Evolutionary conservation across 139 green algal genomes (phyloP).

Genomic region (Chlamydomonas urium): DNA sequence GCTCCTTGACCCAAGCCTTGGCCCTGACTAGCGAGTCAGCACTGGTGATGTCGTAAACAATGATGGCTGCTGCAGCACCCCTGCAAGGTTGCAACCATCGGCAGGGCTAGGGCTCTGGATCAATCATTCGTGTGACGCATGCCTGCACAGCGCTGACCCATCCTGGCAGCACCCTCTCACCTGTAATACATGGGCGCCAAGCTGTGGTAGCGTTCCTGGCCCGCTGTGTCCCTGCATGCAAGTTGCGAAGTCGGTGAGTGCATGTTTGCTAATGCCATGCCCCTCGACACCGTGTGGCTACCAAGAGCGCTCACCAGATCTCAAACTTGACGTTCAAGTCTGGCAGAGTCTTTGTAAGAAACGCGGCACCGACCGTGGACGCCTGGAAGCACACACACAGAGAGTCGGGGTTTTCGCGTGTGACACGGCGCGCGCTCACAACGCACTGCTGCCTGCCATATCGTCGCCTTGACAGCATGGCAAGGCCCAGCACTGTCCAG

Average conservation of each 20-base stretch:
- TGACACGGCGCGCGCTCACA: background rate
- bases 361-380: slow-evolving; percentile 96
- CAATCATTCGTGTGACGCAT: too few relatives aligned
- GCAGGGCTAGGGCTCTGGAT: too few relatives aligned
- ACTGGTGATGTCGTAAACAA: slow-evolving; percentile 63
- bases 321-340: slow-evolving; percentile 98
- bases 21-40: slow-evolving; percentile 85
- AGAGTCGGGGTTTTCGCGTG: background rate
- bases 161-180: too few relatives aligned
- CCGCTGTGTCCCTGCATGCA: slow-evolving; percentile 86
- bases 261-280: too few relatives aligned
- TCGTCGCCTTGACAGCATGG: too few relatives aligned
- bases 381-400: slow-evolving; percentile 63
- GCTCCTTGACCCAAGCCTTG: slow-evolving; percentile 91
- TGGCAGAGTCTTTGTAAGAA: slow-evolving; percentile 94
- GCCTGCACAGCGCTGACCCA: too few relatives aligned
- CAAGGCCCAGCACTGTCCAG: too few relatives aligned
- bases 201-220: slow-evolving; percentile 97
- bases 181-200: slow-evolving; percentile 99
- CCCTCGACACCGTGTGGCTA: too few relatives aligned
- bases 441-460: too few relatives aligned
- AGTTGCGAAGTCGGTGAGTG: too few relatives aligned
- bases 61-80: slow-evolving; percentile 89
- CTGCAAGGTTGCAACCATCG: slow-evolving; percentile 31
- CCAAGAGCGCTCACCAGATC: slow-evolving; percentile 90